Conservation (phyloP, 805 yeast genomes). For the Barnettozyma californica region DNA sequence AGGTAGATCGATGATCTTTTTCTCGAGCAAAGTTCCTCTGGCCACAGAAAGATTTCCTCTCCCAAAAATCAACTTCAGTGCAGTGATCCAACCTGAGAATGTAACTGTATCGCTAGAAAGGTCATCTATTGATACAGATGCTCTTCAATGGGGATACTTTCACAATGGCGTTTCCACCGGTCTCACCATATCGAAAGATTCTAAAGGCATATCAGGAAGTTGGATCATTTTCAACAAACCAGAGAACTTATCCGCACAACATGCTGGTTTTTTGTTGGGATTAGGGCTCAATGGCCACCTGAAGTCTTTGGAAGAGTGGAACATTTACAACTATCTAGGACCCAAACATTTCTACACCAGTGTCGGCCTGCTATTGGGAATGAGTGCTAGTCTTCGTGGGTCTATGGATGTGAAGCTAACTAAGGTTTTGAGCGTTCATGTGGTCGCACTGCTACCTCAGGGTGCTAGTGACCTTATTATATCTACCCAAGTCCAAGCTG, state of each 20-base stretch:
- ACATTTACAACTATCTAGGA: conserved; percentile 85
- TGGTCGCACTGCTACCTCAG: conserved; percentile 82
- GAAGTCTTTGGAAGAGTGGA: conserved; percentile 87
- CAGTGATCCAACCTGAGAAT: conserved; percentile 60
- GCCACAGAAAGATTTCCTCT: conserved; percentile 81
- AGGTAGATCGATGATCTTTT: conserved; percentile 73
- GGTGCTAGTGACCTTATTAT: conserved; percentile 91
- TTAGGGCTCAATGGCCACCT: conserved; percentile 90
- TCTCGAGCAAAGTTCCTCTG: conserved; percentile 65
- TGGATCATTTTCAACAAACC: conserved; percentile 92
- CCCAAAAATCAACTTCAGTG: conserved; percentile 66
- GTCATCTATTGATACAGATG: conserved; percentile 42
- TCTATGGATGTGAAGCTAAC: conserved; percentile 83
- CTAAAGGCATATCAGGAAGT: conserved; percentile 72
- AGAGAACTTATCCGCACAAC: conserved; percentile 62
- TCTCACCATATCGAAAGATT: conserved; percentile 60
- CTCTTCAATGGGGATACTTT: conserved; percentile 77
- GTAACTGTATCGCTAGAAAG: conserved; percentile 58
- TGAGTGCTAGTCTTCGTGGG: conserved; percentile 84
- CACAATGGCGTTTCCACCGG: conserved; percentile 93
- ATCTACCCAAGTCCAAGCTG: conserved; percentile 76
- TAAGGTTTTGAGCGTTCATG: conserved; percentile 88
- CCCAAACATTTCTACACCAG: conserved; percentile 83
- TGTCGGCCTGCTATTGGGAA: conserved; percentile 82
- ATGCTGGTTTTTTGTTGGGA: conserved; percentile 93